Conservation (phyloP, 805 yeast genomes). For the Citeromyces matritensis region DNA sequence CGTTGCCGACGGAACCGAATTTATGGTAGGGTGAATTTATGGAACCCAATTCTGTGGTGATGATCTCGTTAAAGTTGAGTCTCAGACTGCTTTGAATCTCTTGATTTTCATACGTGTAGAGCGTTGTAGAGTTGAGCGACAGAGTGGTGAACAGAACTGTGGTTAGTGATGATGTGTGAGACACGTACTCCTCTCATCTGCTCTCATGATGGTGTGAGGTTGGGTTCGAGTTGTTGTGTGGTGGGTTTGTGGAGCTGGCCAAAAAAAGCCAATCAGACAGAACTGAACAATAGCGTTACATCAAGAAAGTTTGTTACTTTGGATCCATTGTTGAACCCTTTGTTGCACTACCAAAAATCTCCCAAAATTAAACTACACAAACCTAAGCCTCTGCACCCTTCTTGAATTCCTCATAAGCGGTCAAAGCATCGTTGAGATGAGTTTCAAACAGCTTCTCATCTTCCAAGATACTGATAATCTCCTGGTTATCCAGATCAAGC, state of each 20-base stretch:
- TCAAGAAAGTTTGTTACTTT: background rate
- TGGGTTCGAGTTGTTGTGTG: background rate
- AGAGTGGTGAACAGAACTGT: conserved; percentile 13
- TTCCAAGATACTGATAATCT: conserved; percentile 76
- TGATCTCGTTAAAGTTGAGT: conserved; percentile 35
- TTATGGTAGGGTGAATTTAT: conserved; percentile 29
- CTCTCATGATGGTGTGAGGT: conserved; percentile 4
- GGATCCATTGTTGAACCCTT: background rate
- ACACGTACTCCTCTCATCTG: conserved; percentile 1
- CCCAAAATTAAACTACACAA: conserved; percentile 1
- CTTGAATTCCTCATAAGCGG: conserved; percentile 88
- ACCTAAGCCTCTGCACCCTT: conserved; percentile 25
- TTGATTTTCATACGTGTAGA: conserved; percentile 40
- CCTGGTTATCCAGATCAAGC: conserved; percentile 86
- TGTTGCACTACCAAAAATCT: background rate
- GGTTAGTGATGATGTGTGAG: background rate
- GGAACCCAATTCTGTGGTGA: conserved; percentile 36
- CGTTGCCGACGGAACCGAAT: conserved; percentile 6
- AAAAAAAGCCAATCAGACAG: no score
- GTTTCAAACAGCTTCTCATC: conserved; percentile 81
- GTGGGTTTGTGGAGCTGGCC: background rate
- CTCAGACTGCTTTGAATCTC: conserved; percentile 22
- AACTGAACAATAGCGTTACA: no score
- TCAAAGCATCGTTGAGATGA: conserved; percentile 87
- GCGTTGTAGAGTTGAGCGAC: conserved; percentile 40